A percentile compares a stretch with the other conserved stretches of the same genome.
Conservation (phyloP, 768 basidiomycete genomes). For the Strobilomyces dryophilus region DNA sequence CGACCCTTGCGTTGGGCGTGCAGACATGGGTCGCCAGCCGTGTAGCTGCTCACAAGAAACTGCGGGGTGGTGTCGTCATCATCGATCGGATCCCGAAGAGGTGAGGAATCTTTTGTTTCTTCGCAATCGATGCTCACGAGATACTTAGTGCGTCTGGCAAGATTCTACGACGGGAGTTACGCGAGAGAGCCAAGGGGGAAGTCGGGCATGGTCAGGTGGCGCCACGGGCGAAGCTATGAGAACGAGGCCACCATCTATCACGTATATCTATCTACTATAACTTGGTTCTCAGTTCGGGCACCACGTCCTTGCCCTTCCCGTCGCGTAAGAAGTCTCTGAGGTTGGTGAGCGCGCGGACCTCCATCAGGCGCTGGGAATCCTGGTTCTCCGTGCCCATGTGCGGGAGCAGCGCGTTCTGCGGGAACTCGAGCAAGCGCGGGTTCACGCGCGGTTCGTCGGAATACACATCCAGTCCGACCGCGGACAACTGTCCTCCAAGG, state of each 20-base stretch:
- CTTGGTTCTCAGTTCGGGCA: constrained; percentile 45
- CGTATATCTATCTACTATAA: constrained; percentile 9
- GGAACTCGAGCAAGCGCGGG: constrained; percentile 70
- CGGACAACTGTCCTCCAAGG: neutral
- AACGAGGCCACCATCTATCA: too few species aligned
- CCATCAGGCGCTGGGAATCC: constrained; percentile 80
- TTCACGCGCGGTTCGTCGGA: constrained; percentile 82
- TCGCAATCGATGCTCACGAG: neutral
- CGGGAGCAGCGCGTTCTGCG: constrained; percentile 79
- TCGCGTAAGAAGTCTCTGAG: constrained; percentile 62
- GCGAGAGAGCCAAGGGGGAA: constrained; percentile 63
- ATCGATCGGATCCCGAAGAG: constrained; percentile 43
- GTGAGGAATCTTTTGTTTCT: neutral
- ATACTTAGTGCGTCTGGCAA: constrained; percentile 72
- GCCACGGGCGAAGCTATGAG: constrained; percentile 11
- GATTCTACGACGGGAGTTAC: constrained; percentile 75
- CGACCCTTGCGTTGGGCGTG: constrained; percentile 45
- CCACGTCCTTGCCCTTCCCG: constrained; percentile 63
- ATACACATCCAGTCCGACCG: constrained; percentile 79
- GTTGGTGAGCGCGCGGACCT: constrained; percentile 78
- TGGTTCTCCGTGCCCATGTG: constrained; percentile 90
- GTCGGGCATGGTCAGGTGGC: constrained; percentile 23
- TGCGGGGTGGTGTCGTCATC: constrained; percentile 70
- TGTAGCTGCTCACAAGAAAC: constrained; percentile 70
- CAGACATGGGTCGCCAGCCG: constrained; percentile 62